A percentile compares a stretch with the other conserved stretches of the same genome.
Conservation (phyloP, 2,329 filamentous ascomycete genomes). For the Stemphylium lycopersici region DNA sequence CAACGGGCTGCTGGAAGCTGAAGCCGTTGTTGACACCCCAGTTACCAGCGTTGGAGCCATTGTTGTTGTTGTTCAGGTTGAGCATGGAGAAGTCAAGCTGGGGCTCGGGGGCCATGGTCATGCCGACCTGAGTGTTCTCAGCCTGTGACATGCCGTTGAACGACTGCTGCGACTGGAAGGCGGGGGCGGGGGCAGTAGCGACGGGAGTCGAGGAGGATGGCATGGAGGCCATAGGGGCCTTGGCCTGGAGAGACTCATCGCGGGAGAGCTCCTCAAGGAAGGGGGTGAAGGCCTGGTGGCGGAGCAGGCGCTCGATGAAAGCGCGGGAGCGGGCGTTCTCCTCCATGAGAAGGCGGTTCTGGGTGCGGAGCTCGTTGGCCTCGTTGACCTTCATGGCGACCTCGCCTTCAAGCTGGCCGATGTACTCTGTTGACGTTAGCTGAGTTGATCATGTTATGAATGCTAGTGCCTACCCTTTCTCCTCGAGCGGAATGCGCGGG, state of each 20-base stretch:
- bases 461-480: slow-evolving; percentile 79
- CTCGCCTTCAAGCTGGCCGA: slow-evolving; percentile 89
- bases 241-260: slow-evolving; percentile 44
- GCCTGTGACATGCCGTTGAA: slow-evolving; percentile 54
- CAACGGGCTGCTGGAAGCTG: slow-evolving; percentile 64
- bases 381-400: slow-evolving; percentile 84
- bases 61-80: slow-evolving; percentile 56
- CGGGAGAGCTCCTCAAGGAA: slow-evolving; percentile 54
- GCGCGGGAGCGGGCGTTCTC: slow-evolving; percentile 87
- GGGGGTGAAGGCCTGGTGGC: slow-evolving; percentile 56
- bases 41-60: slow-evolving; percentile 44
- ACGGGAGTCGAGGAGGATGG: slow-evolving; percentile 38
- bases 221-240: slow-evolving; percentile 38
- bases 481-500: slow-evolving; percentile 94
- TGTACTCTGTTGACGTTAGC: slow-evolving; percentile 82
- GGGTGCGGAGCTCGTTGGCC: slow-evolving; percentile 76
- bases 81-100: slow-evolving; percentile 76
- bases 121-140: slow-evolving; percentile 69
- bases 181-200: slow-evolving; percentile 34
- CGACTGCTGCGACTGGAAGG: slow-evolving; percentile 59
- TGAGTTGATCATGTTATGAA: background rate
- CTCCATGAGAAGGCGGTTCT: slow-evolving; percentile 81
- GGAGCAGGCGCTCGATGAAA: slow-evolving; percentile 75
- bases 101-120: slow-evolving; percentile 84
- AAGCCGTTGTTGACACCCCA: slow-evolving; percentile 61